Conservation (phyloP, 352 stramenopile genomes). For the Phytophthora ohioensis region DNA sequence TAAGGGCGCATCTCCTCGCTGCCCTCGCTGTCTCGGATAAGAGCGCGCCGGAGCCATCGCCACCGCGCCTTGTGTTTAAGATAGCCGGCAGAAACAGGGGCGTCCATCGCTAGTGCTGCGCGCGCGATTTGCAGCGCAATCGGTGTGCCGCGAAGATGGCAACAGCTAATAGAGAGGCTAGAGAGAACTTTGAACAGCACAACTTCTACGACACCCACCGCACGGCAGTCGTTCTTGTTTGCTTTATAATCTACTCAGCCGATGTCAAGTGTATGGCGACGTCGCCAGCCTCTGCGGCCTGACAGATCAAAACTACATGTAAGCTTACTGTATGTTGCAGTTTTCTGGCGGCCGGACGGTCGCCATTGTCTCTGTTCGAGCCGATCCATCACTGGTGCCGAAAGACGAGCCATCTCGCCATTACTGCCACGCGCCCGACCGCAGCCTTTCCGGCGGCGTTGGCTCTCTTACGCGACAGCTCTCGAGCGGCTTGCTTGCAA, state of each 20-base stretch:
- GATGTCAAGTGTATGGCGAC: not conserved
- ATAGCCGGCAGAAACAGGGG: conserved; percentile 6
- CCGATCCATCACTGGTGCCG: conserved; percentile 29
- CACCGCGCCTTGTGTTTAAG: conserved; percentile 1
- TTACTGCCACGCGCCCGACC: conserved; percentile 18
- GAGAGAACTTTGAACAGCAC: conserved; percentile 11
- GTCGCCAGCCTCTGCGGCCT: not conserved
- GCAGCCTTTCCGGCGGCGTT: conserved; percentile 19
- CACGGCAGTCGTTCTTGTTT: not conserved
- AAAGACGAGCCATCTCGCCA: conserved; percentile 26
- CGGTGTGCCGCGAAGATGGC: not conserved
- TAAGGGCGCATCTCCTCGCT: no score
- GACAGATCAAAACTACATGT: not conserved
- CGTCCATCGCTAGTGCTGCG: not conserved
- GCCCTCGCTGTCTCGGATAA: no score
- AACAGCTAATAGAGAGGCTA: not conserved
- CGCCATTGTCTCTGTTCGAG: conserved; percentile 15
- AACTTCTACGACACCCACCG: conserved; percentile 9
- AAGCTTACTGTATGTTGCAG: not conserved
- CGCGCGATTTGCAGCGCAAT: conserved; percentile 21
- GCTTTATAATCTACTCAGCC: conserved; percentile 10
- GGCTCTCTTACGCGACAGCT: conserved; percentile 23
- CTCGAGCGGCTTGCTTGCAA: conserved; percentile 4
- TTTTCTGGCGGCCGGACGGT: conserved; percentile 1
- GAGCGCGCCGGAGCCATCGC: not conserved